Base-by-base conservation (phyloP, 306 rosid species). In the Malus domestica region DNA sequence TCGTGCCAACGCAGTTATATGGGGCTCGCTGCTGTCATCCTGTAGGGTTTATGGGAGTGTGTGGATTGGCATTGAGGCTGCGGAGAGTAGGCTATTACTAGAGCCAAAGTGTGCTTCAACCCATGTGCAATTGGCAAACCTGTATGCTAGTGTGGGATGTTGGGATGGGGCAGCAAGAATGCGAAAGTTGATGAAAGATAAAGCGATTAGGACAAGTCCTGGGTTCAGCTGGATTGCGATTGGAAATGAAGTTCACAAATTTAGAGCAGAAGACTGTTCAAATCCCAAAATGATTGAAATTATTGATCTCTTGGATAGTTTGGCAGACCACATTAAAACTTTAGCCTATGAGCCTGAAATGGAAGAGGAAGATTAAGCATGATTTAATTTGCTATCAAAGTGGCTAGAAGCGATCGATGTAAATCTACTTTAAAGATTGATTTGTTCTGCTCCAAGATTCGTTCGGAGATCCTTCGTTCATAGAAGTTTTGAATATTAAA, bases 21-120 rank as follows among this genome's bases (percentile, higher is more conserved):
- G 97, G 97, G 98, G 97, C 54, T 89, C 98, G 3, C 87, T 91
- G 59, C 91, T 91, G 19, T 87, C 93, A 40, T 89, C 97, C 65
- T 83, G 93, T 62, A 86, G 91, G 83, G 84, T 87, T 78, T 90
- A 91, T 69, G 88, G 96, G 79, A 81, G 77, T 44, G 87, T 93
- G 46, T 81, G 86, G 93, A 73, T 91, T 61, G 93, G 93, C 79
- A 85, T 93, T 54, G 71, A 80, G 83, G 97, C 98, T 35, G 94
- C 93, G 10, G 90, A 91, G 81, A 83, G 85, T 52, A 87, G 92
- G 88, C 78, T 91, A 66, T 76, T 73, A 20, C 79, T 89, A 79
- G 90, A 90, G 82, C 94, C 91, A 4, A 75, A 83, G 30, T 93
- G 95, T 76, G 77, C 97, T 10, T 86, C 95, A 0, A 91, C 97